Evolutionary conservation across 495 filamentous ascomycete species (phyloP), one percentile per base, ranked within the genome.

Genomic region (Gamarada debralockiae): DNA sequence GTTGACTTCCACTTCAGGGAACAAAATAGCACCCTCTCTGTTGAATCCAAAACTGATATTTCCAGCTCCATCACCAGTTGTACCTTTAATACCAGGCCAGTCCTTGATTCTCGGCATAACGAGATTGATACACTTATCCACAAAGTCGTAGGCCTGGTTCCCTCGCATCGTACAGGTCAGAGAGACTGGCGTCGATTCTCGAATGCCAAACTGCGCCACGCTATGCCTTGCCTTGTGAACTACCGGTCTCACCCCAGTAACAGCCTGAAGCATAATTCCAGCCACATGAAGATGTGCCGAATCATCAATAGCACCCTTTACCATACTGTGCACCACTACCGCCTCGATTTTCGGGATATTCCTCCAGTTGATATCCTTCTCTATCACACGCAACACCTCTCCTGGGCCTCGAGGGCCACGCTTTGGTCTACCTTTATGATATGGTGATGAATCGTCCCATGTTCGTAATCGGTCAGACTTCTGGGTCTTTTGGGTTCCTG

Each of bases 31-130:
- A 36, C 79, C 76, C 54, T 90, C 85, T 29, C 82, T 73, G 5
- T 67, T 71, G 55, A 97, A 72, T 53, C 92, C 92, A 67, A 85
- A 96, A 22, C 73, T 76, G 48, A 98, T 81, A 68, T 98, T 95
- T 48, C 93, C 93, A 52, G 81, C 85, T 60, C 82, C 82, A 68
- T 98, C 93, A 56, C 93, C 93, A 52, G 74, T 74, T 22, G 73
- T 67, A 56, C 88, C 92, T 65, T 78, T 73, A 31, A 96, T 75
- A 52, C 93, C 93, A 50, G 77, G 76, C 82, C 89, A 98, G 52
- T 98, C 93, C 76, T 97, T 98, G 61, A 97, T 92, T 61, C 82
- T 84, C 45, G 93, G 93, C 65, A 97, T 74, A 7, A 98, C 95
- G 3, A 97, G 73, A 68, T 96, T 86, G 34, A 96, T 74, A 58